These are phyloP conservation scores for Rhododendron simsii DNA, from an alignment of 148 eudicot species.

Conservation along the genomic window DNA sequence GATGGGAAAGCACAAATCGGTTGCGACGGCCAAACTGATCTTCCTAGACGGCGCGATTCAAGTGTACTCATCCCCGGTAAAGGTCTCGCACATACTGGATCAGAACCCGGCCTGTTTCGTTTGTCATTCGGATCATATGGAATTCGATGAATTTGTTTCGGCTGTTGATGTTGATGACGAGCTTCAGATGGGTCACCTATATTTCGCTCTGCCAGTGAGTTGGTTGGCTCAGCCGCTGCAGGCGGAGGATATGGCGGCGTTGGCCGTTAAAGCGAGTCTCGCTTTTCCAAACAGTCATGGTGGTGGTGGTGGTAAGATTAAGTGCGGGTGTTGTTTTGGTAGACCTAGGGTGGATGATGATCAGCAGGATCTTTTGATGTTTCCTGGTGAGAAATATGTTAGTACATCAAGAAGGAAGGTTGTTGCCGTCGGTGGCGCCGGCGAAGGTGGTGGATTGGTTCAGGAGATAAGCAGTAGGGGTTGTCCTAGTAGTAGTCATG, in stretches of 20 bases:
- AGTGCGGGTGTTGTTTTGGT: not conserved
- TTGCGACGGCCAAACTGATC: slow-evolving; percentile 29
- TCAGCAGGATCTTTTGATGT: not conserved
- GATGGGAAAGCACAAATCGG: not conserved
- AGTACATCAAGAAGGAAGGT: not conserved
- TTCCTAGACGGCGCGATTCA: slow-evolving; percentile 21
- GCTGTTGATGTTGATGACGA: slow-evolving; percentile 16
- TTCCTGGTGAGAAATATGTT: not conserved
- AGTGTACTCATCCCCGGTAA: slow-evolving; percentile 24
- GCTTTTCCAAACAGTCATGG: not conserved
- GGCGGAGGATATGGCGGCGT: slow-evolving; percentile 40
- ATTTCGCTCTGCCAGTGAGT: slow-evolving; percentile 30
- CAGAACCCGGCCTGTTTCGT: slow-evolving; percentile 11
- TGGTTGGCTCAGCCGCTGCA: slow-evolving; percentile 21
- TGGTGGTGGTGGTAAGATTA: not conserved
- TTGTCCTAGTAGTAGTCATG: not conserved
- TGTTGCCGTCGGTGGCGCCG: not conserved
- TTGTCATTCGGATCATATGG: slow-evolving; percentile 35
- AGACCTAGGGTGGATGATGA: not conserved
- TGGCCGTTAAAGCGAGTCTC: slow-evolving; percentile 32
- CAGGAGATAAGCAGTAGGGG: not conserved
- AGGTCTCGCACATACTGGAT: slow-evolving; percentile 15
- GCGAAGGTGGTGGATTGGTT: not conserved
- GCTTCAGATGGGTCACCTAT: slow-evolving; percentile 30
- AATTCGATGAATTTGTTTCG: slow-evolving; percentile 21